These are phyloP conservation scores for Gossypium rotundifolium DNA, from an alignment of 345 rosid genomes.

Conservation along the genomic window DNA sequence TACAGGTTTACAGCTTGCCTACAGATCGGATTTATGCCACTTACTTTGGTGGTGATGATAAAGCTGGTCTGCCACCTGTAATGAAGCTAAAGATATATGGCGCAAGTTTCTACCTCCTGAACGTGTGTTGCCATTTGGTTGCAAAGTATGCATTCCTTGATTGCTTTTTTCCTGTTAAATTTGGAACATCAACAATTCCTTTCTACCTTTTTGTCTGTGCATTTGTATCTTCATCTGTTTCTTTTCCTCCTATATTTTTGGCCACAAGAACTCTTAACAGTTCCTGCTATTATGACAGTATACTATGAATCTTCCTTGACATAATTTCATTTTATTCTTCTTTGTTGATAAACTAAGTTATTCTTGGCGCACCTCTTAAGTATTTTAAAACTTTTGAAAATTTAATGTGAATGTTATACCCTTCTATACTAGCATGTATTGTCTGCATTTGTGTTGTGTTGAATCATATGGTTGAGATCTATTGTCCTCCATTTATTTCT, in stretches of 20 bases:
- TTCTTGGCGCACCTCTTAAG: neutral
- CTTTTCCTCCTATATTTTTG: neutral
- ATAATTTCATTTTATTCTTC: neutral
- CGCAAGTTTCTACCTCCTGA: constrained; percentile 68
- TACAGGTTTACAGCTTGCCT: constrained; percentile 73
- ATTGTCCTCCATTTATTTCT: neutral
- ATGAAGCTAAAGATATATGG: constrained; percentile 85
- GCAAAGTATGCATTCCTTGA: constrained; percentile 49
- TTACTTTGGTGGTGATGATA: constrained; percentile 95
- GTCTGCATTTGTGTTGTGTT: neutral
- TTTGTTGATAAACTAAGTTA: neutral
- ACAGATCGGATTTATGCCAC: constrained; percentile 82
- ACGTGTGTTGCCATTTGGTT: constrained; percentile 84
- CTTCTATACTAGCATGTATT: neutral
- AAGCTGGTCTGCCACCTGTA: constrained; percentile 78
- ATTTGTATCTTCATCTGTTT: neutral
- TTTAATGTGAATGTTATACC: neutral
- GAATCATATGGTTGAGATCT: neutral
- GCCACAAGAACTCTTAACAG: neutral
- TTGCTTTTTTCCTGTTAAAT: neutral
- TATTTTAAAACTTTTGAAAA: neutral
- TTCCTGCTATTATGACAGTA: neutral
- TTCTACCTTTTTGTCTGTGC: neutral
- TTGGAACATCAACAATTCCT: neutral
- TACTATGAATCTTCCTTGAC: neutral